These are phyloP conservation scores for Xanthoconium purpureum DNA, from an alignment of 768 basidiomycete genomes.

Conservation along the genomic window DNA sequence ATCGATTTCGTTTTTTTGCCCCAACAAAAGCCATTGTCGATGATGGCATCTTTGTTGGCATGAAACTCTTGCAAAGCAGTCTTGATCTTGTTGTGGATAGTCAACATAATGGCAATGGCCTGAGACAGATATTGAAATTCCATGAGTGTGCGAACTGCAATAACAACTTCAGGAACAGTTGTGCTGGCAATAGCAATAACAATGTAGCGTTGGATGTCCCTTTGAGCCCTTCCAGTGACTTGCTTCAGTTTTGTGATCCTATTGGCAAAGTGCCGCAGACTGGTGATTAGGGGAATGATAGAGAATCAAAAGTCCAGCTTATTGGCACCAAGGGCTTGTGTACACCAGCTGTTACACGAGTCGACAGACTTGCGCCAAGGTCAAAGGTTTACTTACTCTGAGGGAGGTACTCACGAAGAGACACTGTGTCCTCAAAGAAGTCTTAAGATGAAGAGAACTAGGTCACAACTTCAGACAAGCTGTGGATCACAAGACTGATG, in stretches of 20 bases:
- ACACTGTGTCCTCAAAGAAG: too few relatives aligned
- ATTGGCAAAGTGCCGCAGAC: slow-evolving; percentile 36
- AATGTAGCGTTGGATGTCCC: slow-evolving; percentile 37
- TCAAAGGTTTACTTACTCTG: too few relatives aligned
- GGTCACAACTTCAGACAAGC: too few relatives aligned
- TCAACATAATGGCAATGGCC: slow-evolving; percentile 3
- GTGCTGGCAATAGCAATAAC: slow-evolving; percentile 35
- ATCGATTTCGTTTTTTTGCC: slow-evolving; percentile 13
- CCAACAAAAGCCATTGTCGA: slow-evolving; percentile 24
- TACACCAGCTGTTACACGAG: too few relatives aligned
- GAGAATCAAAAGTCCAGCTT: background rate
- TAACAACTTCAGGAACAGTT: slow-evolving; percentile 29
- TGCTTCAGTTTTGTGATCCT: slow-evolving; percentile 42
- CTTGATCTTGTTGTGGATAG: slow-evolving; percentile 19
- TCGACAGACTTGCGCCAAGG: too few relatives aligned
- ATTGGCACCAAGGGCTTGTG: background rate
- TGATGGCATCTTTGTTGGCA: slow-evolving; percentile 33
- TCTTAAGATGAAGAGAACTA: too few relatives aligned
- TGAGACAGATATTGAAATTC: slow-evolving; percentile 40
- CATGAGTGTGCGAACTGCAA: slow-evolving; percentile 33
- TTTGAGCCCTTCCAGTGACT: slow-evolving; percentile 38
- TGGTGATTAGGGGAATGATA: background rate
- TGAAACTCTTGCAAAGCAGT: slow-evolving; percentile 33
- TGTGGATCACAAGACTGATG: too few relatives aligned
- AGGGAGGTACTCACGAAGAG: too few relatives aligned